phyloP scores from a whole-genome alignment of 495 filamentous ascomycete species.

The Aspergillus cavernicola region DNA sequence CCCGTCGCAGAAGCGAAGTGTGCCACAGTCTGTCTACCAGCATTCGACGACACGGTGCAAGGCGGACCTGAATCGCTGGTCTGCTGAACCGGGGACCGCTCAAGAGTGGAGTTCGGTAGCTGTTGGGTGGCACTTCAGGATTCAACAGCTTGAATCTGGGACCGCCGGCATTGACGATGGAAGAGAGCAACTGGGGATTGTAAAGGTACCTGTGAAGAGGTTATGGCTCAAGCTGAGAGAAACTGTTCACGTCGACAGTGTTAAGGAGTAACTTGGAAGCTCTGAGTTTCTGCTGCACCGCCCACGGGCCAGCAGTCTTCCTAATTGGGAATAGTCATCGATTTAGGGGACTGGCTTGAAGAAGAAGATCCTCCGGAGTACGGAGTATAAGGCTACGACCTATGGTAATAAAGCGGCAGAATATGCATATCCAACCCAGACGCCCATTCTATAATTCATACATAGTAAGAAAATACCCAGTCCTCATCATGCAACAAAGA shows the following conservation, averaged over 20 bases:
- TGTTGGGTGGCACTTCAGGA: background rate
- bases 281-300: background rate
- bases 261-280: background rate
- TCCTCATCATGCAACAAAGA: slow-evolving; percentile 6
- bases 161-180: background rate
- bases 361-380: no score
- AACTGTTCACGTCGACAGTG: background rate
- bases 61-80: slow-evolving; percentile 1
- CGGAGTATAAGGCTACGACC: no score
- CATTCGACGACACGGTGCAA: slow-evolving; percentile 30
- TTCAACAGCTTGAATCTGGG: background rate
- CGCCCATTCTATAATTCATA: slow-evolving; percentile 10
- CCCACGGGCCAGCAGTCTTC: background rate
- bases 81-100: background rate
- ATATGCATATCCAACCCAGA: slow-evolving; percentile 12
- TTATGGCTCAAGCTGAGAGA: background rate
- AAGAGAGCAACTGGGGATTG: background rate
- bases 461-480: slow-evolving; percentile 3
- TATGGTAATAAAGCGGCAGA: no score
- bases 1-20: slow-evolving; percentile 28
- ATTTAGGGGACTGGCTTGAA: no score
- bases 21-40: slow-evolving; percentile 22
- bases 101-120: background rate
- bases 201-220: background rate
- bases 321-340: slow-evolving; percentile 7